These are phyloP conservation scores for Pelargonium nanum DNA, from an alignment of 345 rosid species.

Conservation along the genomic window DNA sequence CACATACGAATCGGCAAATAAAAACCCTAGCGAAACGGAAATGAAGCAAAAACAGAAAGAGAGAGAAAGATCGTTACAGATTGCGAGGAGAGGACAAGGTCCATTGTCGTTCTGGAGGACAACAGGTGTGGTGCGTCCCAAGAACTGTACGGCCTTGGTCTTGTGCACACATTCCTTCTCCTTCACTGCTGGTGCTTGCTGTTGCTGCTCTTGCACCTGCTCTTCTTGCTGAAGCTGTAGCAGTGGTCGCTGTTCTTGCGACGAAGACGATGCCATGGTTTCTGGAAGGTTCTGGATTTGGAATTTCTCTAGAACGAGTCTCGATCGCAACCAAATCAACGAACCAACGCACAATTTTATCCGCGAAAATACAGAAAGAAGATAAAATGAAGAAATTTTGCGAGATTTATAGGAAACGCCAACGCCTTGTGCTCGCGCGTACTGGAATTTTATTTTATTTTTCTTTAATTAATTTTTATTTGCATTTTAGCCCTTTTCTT, in stretches of 20 bases:
- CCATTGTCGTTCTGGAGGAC: slow-evolving; percentile 97
- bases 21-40: not conserved
- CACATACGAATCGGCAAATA: not conserved
- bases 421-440: not conserved
- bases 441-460: not conserved
- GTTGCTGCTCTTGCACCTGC: slow-evolving; percentile 17
- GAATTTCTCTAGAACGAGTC: not conserved
- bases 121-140: slow-evolving; percentile 78
- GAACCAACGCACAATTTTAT: no score
- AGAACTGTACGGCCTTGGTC: slow-evolving; percentile 73
- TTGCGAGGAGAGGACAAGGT: slow-evolving; percentile 95
- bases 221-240: slow-evolving; percentile 22
- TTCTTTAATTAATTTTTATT: no score
- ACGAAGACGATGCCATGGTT: not conserved
- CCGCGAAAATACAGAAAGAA: no score
- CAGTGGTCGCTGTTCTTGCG: not conserved
- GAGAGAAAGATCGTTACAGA: slow-evolving; percentile 39
- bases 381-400: not conserved
- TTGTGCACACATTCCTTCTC: slow-evolving; percentile 50
- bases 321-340: not conserved
- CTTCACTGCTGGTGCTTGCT: slow-evolving; percentile 8
- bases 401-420: not conserved
- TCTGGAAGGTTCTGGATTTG: not conserved
- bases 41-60: slow-evolving; percentile 17
- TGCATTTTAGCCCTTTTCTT: not conserved